A percentile compares a stretch with the other conserved stretches of the same genome.
These are phyloP conservation scores for Rhodamnia argentea DNA, from an alignment of 345 rosid species.

Conservation along the genomic window DNA sequence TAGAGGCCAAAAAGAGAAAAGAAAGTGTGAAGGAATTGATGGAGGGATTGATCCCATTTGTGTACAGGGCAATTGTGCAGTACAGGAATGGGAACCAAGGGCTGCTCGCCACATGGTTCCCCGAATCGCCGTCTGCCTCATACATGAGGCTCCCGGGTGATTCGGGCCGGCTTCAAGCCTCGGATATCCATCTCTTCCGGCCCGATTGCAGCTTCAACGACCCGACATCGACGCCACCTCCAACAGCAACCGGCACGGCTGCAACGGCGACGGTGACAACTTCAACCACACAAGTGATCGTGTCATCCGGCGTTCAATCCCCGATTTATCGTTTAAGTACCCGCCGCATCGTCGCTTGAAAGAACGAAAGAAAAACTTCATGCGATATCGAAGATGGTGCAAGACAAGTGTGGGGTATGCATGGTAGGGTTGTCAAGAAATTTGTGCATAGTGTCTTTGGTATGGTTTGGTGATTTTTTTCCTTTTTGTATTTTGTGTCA, in stretches of 20 bases:
- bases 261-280: background rate
- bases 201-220: conserved; percentile 20
- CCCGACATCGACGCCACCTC: background rate
- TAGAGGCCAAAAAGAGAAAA: background rate
- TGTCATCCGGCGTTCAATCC: conserved; percentile 51
- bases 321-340: conserved; percentile 36
- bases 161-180: conserved; percentile 57
- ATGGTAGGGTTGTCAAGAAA: background rate
- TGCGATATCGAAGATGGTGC: background rate
- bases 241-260: background rate
- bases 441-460: background rate
- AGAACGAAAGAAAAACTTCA: background rate
- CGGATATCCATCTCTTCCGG: conserved; percentile 35
- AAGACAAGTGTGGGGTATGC: background rate
- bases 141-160: conserved; percentile 87
- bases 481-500: background rate
- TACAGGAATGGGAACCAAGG: conserved; percentile 48
- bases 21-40: conserved; percentile 9
- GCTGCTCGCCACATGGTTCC: conserved; percentile 25
- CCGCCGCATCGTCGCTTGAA: conserved; percentile 39
- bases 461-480: background rate
- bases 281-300: conserved; percentile 20
- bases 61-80: conserved; percentile 53
- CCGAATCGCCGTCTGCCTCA: conserved; percentile 56
- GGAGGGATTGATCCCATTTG: conserved; percentile 82